A percentile compares a stretch with the other conserved stretches of the same genome.
These are phyloP conservation scores for Clarireedia paspali DNA, from an alignment of 2,329 filamentous ascomycete species.

Conservation along the genomic window DNA sequence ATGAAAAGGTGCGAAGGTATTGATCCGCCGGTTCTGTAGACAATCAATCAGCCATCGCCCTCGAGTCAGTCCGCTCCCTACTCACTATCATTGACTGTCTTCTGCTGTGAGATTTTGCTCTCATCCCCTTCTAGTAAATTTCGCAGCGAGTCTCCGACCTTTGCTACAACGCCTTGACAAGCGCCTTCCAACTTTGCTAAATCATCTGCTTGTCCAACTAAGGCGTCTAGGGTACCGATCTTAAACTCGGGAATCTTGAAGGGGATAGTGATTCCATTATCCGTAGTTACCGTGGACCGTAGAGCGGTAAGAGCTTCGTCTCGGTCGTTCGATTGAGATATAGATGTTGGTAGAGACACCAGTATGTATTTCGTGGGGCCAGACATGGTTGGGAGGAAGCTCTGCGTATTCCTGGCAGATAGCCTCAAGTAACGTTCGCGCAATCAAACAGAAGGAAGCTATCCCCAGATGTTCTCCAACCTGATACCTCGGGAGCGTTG, in stretches of 20 bases:
- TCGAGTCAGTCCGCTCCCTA: slow-evolving; percentile 26
- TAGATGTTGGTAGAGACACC: slow-evolving; percentile 81
- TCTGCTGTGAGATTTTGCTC: slow-evolving; percentile 63
- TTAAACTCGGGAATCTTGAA: slow-evolving; percentile 93
- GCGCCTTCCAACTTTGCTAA: slow-evolving; percentile 76
- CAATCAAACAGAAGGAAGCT: not conserved
- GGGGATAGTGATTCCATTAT: slow-evolving; percentile 66
- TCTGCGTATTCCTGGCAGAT: not conserved
- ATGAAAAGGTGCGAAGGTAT: slow-evolving; percentile 81
- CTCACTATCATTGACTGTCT: slow-evolving; percentile 74
- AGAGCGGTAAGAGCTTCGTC: slow-evolving; percentile 77
- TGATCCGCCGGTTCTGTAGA: slow-evolving; percentile 82
- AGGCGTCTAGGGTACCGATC: slow-evolving; percentile 89
- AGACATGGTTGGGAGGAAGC: slow-evolving; percentile 20
- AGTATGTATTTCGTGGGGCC: slow-evolving; percentile 62
- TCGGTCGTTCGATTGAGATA: slow-evolving; percentile 70
- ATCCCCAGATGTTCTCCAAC: not conserved
- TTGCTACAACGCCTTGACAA: slow-evolving; percentile 76
- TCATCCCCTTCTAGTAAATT: slow-evolving; percentile 29
- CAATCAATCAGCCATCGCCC: slow-evolving; percentile 10
- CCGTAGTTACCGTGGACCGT: slow-evolving; percentile 60
- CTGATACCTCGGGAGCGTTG: not conserved
- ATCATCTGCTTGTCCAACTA: slow-evolving; percentile 95
- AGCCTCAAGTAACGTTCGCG: not conserved
- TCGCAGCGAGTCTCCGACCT: slow-evolving; percentile 47